Evolutionary conservation across 202 grass and related monocot genomes (phyloP), one percentile per base, ranked within the genome.

Genomic region (Zoysia matrella): DNA sequence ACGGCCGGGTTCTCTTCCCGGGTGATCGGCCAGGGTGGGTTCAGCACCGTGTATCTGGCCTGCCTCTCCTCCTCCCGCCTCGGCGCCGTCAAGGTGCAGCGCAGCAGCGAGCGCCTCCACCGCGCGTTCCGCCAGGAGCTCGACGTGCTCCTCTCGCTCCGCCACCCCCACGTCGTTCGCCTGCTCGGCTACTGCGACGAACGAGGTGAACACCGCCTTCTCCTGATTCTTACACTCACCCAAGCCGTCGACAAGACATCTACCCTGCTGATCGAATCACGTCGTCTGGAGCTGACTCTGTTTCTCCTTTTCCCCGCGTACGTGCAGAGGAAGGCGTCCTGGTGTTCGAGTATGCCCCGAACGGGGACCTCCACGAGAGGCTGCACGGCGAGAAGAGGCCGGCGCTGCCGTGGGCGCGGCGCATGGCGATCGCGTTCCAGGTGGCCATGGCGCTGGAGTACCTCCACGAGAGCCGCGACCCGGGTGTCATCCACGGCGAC

Each of bases 101-200:
- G 89, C 73, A 76, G 79, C 80, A 92, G 91, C 81, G 91, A 99
- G 83, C 85, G 93, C 57, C 84, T 94, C 52, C 85, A 85, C 82
- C 82, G 85, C 71, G 82, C 82, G 54, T 96, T 95, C 90, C 82
- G 76, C 54, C 88, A 86, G 77, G 95, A 98, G 82, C 95, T 98
- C 48, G 74, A 86, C 57, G 90, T 98, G 11, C 92, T 95, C 49
- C 74, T 87, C 84, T 75, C 83, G 44, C 86, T 98, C 46, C 83
- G 87, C 40, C 96, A 96, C 84, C 91, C 83, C 47, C 83, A 92
- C 82, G 48, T 99, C 48, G 93, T 96, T 47, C 88, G 86, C 72
- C 91, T 99, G 62, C 87, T 99, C 40, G 96, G 93, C 9, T 99
- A 90, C 85, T 99, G 90, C 78, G 93, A 99, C 64, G 93, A 99